Evolutionary conservation across 1,139 yeast species (phyloP), one percentile per base, ranked within the genome.

Genomic region (Pichia inconspicua): DNA sequence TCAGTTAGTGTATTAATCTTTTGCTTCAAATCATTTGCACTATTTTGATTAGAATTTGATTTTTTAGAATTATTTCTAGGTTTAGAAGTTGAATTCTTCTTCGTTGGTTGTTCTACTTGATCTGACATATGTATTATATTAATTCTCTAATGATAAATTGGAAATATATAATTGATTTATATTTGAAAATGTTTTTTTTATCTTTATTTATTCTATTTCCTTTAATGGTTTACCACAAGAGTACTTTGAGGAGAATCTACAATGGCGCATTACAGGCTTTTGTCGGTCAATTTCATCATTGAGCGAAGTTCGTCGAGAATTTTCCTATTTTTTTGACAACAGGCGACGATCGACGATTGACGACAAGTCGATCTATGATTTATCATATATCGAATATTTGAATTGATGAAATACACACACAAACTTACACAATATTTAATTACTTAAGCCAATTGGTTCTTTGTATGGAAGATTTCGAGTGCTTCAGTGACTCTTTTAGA

Each of bases 401-500:
- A 22, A 22, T 17, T 17, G 32, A 35, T 36, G 22, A 22, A 22
- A 22, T 22, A 22, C 22, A 22, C 22, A 22, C 22, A 22, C 5
- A 22, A 22, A 22, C 7, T 31, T 31, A 31, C 4, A 31, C n/a
- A 12, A 31, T 31, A 4, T 34, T 12, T 8, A 34, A 34, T 34
- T 17, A 34, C 12, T 36, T 30, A 22, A 28, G 43, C n/a, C 40
- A 50, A 48, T 50, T 48, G 49, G 32, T 46, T 46, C 25, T 77
- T 74, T 64, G 94, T 75, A 78, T 82, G 90, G 96, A 92, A 92
- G 68, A 86, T 76, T 48, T 74, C 77, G 70, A 92, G 79, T 66
- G 95, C 94, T 71, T 82, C 84, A 56, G 83, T 60, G 66, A 94
- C 78, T 82, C 97, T 87, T 61, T 72, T 74, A 60, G 82, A 63